Conservation (phyloP, 2,329 filamentous ascomycete species). For the Zymoseptoria tritici region DNA sequence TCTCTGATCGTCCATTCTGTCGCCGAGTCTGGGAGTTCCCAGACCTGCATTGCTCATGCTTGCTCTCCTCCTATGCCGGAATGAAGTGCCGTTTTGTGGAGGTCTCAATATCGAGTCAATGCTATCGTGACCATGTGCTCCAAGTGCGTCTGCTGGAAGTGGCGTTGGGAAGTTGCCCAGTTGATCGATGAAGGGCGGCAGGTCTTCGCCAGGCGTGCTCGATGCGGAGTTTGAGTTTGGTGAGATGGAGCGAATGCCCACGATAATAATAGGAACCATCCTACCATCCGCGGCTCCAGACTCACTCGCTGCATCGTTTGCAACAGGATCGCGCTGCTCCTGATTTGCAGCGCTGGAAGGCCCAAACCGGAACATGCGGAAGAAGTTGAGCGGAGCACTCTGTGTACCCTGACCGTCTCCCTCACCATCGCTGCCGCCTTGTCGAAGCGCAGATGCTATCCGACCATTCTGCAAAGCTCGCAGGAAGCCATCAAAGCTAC, state of each 20-base stretch:
- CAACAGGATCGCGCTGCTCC: slow-evolving; percentile 21
- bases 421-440: slow-evolving; percentile 33
- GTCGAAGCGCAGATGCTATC: slow-evolving; percentile 49
- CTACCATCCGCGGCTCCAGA: slow-evolving; percentile 44
- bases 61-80: slow-evolving; percentile 46
- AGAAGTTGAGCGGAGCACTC: slow-evolving; percentile 56
- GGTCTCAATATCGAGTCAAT: slow-evolving; percentile 46
- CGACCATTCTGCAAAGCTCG: slow-evolving; percentile 55
- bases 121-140: slow-evolving; percentile 35
- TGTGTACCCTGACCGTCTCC: slow-evolving; percentile 33
- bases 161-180: slow-evolving; percentile 42
- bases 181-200: slow-evolving; percentile 45
- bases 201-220: slow-evolving; percentile 38
- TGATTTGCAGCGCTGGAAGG: slow-evolving; percentile 36
- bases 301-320: slow-evolving; percentile 17
- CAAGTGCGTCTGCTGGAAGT: slow-evolving; percentile 26
- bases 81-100: slow-evolving; percentile 48
- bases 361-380: slow-evolving; percentile 61
- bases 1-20: slow-evolving; percentile 42
- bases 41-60: slow-evolving; percentile 46
- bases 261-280: slow-evolving; percentile 62
- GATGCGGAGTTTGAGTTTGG: slow-evolving; percentile 37
- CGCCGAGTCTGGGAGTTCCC: slow-evolving; percentile 25
- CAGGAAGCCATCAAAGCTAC: slow-evolving; percentile 56
- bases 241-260: slow-evolving; percentile 60